phyloP scores from a whole-genome alignment of 129 eudicot species.

The Tanacetum coccineum region DNA sequence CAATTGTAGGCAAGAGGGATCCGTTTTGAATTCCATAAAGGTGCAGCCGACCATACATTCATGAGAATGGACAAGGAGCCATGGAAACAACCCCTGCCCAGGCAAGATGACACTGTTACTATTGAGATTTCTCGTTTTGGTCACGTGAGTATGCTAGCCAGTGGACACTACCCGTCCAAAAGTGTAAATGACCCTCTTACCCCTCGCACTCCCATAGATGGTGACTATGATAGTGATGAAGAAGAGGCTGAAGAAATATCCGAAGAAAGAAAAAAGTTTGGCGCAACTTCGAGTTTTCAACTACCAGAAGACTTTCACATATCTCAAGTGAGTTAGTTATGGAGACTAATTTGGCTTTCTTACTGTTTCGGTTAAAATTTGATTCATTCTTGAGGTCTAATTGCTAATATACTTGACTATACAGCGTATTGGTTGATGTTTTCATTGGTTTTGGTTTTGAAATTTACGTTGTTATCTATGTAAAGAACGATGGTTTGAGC shows the following conservation, averaged over 20 bases:
- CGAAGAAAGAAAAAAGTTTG: slow-evolving; percentile 65
- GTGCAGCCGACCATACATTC: slow-evolving; percentile 55
- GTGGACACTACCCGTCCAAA: slow-evolving; percentile 36
- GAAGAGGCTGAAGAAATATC: slow-evolving; percentile 35
- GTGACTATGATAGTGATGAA: slow-evolving; percentile 35
- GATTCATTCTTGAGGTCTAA: slow-evolving; percentile 11
- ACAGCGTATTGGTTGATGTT: slow-evolving; percentile 16
- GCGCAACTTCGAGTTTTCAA: slow-evolving; percentile 58
- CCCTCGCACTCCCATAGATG: slow-evolving; percentile 37
- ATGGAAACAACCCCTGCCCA: slow-evolving; percentile 80
- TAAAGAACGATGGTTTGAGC: no score
- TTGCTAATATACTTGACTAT: no score
- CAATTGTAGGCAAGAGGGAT: slow-evolving; percentile 49
- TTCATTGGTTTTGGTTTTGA: slow-evolving; percentile 5
- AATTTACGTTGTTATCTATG: no score
- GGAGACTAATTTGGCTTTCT: not conserved
- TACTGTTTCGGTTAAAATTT: slow-evolving; percentile 12
- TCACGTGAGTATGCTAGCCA: slow-evolving; percentile 60
- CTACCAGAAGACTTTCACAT: slow-evolving; percentile 52
- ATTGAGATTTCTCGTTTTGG: slow-evolving; percentile 61
- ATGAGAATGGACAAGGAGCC: slow-evolving; percentile 86
- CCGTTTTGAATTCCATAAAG: slow-evolving; percentile 61
- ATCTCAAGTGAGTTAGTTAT: slow-evolving; percentile 42
- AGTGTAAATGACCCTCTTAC: slow-evolving; percentile 47
- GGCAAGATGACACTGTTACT: slow-evolving; percentile 51